Percentiles rank a stretch among this genome's conserved stretches.
These are phyloP conservation scores for Spinellus fusiger DNA, from an alignment of 192 early-diverging fungal species.

Conservation along the genomic window DNA sequence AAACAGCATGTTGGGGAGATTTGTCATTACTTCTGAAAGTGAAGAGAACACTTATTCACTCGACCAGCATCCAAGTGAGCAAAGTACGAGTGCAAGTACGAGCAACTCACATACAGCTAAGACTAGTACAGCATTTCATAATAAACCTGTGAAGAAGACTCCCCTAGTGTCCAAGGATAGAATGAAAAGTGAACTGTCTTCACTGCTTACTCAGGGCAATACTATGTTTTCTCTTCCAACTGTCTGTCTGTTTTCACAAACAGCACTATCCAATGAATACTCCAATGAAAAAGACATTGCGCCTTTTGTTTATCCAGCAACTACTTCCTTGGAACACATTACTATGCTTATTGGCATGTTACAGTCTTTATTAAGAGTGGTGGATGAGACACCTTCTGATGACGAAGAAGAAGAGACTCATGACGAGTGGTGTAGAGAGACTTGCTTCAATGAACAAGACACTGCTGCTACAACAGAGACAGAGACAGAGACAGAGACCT, in stretches of 20 bases:
- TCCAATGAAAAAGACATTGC: neutral
- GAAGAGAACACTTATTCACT: neutral
- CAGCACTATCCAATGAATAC: neutral
- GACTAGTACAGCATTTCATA: neutral
- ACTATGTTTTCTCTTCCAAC: neutral
- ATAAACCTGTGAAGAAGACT: neutral
- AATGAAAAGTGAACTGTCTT: neutral
- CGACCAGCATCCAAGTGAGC: neutral
- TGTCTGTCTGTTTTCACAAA: conserved; percentile 1
- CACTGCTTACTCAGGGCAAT: neutral
- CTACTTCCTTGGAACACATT: neutral
- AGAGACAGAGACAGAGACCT: neutral
- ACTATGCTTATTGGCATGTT: conserved; percentile 3
- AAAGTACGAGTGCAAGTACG: neutral
- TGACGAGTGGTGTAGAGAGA: neutral
- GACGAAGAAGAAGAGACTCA: neutral
- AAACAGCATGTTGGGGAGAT: neutral
- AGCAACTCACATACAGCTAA: neutral
- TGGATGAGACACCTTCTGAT: neutral
- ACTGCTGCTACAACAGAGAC: no score
- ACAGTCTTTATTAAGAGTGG: neutral
- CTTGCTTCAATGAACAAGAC: neutral
- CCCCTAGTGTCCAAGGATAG: neutral
- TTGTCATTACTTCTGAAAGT: neutral
- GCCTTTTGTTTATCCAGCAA: neutral